These are phyloP conservation scores for Tylopilus rubrobrunneus DNA, from an alignment of 768 basidiomycete genomes.

Conservation along the genomic window DNA sequence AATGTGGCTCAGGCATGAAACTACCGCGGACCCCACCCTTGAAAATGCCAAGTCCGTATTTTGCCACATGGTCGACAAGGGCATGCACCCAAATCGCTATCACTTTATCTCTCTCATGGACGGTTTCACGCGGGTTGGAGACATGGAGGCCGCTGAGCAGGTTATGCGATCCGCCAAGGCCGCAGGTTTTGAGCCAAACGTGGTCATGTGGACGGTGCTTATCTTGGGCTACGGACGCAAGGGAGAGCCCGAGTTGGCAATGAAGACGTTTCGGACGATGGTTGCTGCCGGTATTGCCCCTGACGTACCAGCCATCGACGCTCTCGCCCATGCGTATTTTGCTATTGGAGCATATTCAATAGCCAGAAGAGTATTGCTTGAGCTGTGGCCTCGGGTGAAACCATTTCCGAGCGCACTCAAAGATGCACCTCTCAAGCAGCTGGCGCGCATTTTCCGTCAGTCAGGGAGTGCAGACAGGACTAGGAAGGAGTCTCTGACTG, in stretches of 20 bases:
- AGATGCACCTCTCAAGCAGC: slow-evolving; percentile 40
- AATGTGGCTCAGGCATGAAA: slow-evolving; percentile 62
- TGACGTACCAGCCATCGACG: slow-evolving; percentile 69
- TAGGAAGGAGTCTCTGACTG: slow-evolving; percentile 24
- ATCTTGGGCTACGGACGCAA: slow-evolving; percentile 68
- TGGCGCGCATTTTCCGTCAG: slow-evolving; percentile 45
- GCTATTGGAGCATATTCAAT: slow-evolving; percentile 46
- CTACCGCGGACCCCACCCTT: slow-evolving; percentile 47
- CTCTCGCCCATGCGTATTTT: slow-evolving; percentile 65
- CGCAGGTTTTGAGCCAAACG: slow-evolving; percentile 52
- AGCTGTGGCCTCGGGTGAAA: slow-evolving; percentile 61
- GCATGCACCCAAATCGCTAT: slow-evolving; percentile 66
- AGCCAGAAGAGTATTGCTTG: slow-evolving; percentile 52
- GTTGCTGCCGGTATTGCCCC: slow-evolving; percentile 56
- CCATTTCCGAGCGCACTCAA: slow-evolving; percentile 54
- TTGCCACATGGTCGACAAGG: slow-evolving; percentile 56
- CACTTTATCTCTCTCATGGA: slow-evolving; percentile 77
- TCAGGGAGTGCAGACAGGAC: slow-evolving; percentile 10
- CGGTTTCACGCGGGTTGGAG: slow-evolving; percentile 59
- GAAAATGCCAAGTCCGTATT: slow-evolving; percentile 52
- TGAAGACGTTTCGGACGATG: slow-evolving; percentile 60
- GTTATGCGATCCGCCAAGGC: slow-evolving; percentile 50
- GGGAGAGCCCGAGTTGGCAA: slow-evolving; percentile 50
- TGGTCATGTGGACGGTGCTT: slow-evolving; percentile 74
- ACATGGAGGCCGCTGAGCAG: slow-evolving; percentile 52